Conservation (phyloP, 2,329 filamentous ascomycete species). For the Orbilia brochopaga region DNA sequence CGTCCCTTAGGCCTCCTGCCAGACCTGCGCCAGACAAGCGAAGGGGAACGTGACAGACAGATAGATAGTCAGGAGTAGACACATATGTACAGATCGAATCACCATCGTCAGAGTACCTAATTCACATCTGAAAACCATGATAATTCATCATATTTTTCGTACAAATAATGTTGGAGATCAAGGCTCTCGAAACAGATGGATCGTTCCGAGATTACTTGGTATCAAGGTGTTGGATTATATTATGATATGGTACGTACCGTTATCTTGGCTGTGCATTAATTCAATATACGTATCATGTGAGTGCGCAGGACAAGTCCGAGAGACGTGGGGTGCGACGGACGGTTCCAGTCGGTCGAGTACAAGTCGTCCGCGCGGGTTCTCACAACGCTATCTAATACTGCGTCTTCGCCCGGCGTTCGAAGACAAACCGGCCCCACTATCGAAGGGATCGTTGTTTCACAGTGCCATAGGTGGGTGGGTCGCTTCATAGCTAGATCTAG, state of each 20-base stretch:
- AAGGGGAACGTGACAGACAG: slow-evolving; percentile 27
- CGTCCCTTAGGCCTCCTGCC: slow-evolving; percentile 31
- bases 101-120: too few relatives aligned
- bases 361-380: background rate
- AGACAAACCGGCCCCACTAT: background rate
- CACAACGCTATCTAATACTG: background rate
- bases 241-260: too few relatives aligned
- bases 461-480: background rate
- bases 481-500: too few relatives aligned
- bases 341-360: background rate
- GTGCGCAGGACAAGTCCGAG: background rate
- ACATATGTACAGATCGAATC: background rate
- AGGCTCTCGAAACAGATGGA: slow-evolving; percentile 3
- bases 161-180: background rate
- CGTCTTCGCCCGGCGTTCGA: background rate
- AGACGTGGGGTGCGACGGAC: background rate
- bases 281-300: background rate
- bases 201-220: slow-evolving; percentile 3
- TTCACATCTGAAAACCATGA: background rate
- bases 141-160: background rate
- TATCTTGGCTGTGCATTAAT: background rate
- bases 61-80: background rate
- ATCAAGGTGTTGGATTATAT: background rate
- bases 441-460: background rate
- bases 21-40: slow-evolving; percentile 16